phyloP scores from a whole-genome alignment of 495 filamentous ascomycete species.

The Aspergillus cristatus region DNA sequence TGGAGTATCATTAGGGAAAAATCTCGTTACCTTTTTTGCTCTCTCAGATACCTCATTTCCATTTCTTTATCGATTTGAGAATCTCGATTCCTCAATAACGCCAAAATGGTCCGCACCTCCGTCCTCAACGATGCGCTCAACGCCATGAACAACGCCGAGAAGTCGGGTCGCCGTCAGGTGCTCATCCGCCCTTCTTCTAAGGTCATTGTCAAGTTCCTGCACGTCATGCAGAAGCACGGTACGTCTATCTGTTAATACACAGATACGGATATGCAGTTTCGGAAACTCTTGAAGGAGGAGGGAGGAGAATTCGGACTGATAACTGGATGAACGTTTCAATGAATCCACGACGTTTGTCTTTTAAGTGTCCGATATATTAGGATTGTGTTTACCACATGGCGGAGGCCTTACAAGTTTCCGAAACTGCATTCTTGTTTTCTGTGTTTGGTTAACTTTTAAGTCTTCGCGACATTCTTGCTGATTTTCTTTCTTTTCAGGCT shows the following conservation, averaged over 20 bases:
- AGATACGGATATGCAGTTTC: too few species aligned
- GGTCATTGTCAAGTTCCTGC: constrained; percentile 98
- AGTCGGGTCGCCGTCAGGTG: constrained; percentile 96
- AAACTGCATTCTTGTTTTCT: constrained; percentile 42
- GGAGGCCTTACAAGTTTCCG: constrained; percentile 91
- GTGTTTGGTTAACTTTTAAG: constrained; percentile 84
- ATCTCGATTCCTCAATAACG: constrained; percentile 56
- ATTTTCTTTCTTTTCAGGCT: constrained; percentile 55
- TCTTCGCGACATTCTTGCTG: constrained; percentile 68
- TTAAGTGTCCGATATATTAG: constrained; percentile 97
- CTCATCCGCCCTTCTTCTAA: constrained; percentile 93
- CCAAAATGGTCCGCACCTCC: constrained; percentile 95
- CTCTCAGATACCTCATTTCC: constrained; percentile 70
- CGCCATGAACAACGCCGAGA: constrained; percentile 99
- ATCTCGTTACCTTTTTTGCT: constrained; percentile 7
- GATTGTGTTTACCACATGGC: constrained; percentile 40
- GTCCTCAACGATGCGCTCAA: constrained; percentile 99
- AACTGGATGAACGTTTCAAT: constrained; percentile 94
- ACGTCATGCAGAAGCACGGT: constrained; percentile 99
- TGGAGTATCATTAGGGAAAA: constrained; percentile 1
- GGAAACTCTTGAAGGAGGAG: too few species aligned
- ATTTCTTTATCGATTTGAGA: constrained; percentile 62
- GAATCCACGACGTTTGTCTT: constrained; percentile 81
- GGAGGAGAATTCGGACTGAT: constrained; percentile 72
- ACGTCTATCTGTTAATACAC: constrained; percentile 38